Evolutionary conservation across 2,329 filamentous ascomycete species (phyloP).

Genomic region (Hymenoscyphus linearis): DNA sequence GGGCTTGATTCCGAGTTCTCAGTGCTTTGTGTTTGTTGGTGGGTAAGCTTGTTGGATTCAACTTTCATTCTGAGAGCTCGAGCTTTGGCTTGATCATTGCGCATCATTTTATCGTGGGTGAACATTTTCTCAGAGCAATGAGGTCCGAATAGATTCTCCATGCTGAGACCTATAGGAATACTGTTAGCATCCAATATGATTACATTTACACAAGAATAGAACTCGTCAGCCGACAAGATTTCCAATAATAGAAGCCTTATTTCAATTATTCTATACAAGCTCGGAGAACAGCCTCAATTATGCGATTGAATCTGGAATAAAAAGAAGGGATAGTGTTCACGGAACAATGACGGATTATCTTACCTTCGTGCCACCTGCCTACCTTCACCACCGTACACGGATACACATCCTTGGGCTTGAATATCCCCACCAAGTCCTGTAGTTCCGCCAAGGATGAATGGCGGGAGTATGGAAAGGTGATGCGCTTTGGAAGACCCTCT

Average conservation of each 20-base stretch:
- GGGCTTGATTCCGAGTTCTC: constrained; percentile 1
- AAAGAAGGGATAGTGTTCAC: too few species aligned
- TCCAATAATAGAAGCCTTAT: too few species aligned
- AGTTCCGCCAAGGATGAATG: constrained; percentile 85
- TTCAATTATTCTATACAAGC: too few species aligned
- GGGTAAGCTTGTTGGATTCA: not conserved
- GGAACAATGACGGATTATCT: too few species aligned
- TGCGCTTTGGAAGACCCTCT: constrained; percentile 27
- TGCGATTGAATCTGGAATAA: too few species aligned
- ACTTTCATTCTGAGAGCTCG: too few species aligned
- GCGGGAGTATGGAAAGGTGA: constrained; percentile 76
- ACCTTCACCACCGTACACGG: constrained; percentile 72
- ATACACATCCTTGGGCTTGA: constrained; percentile 71
- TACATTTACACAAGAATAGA: not conserved
- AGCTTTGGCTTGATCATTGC: constrained; percentile 27
- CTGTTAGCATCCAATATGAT: not conserved
- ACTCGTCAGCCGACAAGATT: too few species aligned
- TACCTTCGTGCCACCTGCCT: constrained; percentile 53
- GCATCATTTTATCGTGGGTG: constrained; percentile 60
- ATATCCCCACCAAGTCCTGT: constrained; percentile 60
- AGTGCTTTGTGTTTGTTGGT: constrained; percentile 16
- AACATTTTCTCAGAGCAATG: constrained; percentile 59
- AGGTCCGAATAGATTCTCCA: constrained; percentile 65
- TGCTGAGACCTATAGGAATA: constrained; percentile 44
- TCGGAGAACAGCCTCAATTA: too few species aligned